phyloP scores from a whole-genome alignment of 768 basidiomycete genomes.

The Termitomyces sp. region DNA sequence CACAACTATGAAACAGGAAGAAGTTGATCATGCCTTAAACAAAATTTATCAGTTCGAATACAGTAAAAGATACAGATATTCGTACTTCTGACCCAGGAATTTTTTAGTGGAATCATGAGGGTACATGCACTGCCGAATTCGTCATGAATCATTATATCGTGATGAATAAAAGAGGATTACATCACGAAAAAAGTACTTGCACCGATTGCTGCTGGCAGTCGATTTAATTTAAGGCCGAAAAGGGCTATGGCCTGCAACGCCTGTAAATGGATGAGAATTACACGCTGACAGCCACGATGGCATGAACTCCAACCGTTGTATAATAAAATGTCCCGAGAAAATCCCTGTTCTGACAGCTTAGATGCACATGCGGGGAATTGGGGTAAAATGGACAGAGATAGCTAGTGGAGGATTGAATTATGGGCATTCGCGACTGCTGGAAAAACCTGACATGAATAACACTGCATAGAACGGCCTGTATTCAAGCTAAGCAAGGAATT shows the following conservation, averaged over 20 bases:
- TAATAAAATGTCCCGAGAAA: conserved; percentile 46
- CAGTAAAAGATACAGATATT: background rate
- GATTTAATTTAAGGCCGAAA: conserved; percentile 63
- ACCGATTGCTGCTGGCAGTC: conserved; percentile 61
- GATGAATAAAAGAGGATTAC: conserved; percentile 22
- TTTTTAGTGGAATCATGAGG: conserved; percentile 31
- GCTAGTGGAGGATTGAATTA: conserved; percentile 16
- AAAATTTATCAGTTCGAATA: background rate
- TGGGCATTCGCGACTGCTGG: background rate
- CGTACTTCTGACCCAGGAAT: conserved; percentile 31
- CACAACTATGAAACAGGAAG: conserved; percentile 66
- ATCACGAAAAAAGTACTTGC: conserved; percentile 48
- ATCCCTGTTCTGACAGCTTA: conserved; percentile 35
- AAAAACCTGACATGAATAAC: conserved; percentile 39
- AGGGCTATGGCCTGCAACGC: conserved; percentile 63
- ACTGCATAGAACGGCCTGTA: conserved; percentile 56
- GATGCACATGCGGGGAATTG: conserved; percentile 13
- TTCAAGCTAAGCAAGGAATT: conserved; percentile 6
- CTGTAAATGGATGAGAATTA: conserved; percentile 11
- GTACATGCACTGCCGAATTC: conserved; percentile 24
- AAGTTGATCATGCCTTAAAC: conserved; percentile 59
- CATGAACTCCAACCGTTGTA: conserved; percentile 26
- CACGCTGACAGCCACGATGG: background rate
- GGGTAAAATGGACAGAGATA: conserved; percentile 37
- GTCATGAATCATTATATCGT: background rate